phyloP scores from a whole-genome alignment of 2,329 filamentous ascomycete genomes.

The Neofusicoccum sp. region DNA sequence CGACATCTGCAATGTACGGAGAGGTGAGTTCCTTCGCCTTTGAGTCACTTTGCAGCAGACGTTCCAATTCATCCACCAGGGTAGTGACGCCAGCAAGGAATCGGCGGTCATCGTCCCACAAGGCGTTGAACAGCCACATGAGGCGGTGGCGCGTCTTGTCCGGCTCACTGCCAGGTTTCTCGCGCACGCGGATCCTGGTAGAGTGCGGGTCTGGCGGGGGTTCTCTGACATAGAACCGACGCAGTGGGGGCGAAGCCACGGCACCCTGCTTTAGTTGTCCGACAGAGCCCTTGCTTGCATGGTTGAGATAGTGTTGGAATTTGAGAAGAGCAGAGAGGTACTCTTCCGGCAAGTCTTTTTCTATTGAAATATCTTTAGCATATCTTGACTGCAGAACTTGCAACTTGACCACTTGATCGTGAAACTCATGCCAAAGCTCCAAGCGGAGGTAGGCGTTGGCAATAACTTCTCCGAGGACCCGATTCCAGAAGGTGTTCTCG shows the following conservation, averaged over 20 bases:
- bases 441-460: conserved; percentile 36
- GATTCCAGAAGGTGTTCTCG: conserved; percentile 39
- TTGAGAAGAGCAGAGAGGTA: conserved; percentile 41
- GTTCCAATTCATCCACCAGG: conserved; percentile 51
- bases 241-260: conserved; percentile 44
- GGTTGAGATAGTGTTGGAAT: conserved; percentile 40
- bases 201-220: conserved; percentile 23
- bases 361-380: conserved; percentile 29
- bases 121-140: conserved; percentile 37
- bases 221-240: conserved; percentile 34
- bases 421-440: conserved; percentile 42
- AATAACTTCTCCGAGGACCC: conserved; percentile 38
- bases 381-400: conserved; percentile 36
- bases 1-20: conserved; percentile 31
- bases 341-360: conserved; percentile 38
- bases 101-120: conserved; percentile 41
- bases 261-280: conserved; percentile 26
- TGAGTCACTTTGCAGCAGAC: conserved; percentile 41
- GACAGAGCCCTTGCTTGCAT: conserved; percentile 34
- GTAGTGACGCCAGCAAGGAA: conserved; percentile 35
- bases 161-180: conserved; percentile 20
- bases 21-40: conserved; percentile 41
- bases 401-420: conserved; percentile 27
- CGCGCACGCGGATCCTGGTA: conserved; percentile 25
- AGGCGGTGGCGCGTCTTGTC: conserved; percentile 26